A percentile compares a stretch with the other conserved stretches of the same genome.
phyloP scores from a whole-genome alignment of 768 basidiomycete species.

The Phylloporus rhodoxanthus region DNA sequence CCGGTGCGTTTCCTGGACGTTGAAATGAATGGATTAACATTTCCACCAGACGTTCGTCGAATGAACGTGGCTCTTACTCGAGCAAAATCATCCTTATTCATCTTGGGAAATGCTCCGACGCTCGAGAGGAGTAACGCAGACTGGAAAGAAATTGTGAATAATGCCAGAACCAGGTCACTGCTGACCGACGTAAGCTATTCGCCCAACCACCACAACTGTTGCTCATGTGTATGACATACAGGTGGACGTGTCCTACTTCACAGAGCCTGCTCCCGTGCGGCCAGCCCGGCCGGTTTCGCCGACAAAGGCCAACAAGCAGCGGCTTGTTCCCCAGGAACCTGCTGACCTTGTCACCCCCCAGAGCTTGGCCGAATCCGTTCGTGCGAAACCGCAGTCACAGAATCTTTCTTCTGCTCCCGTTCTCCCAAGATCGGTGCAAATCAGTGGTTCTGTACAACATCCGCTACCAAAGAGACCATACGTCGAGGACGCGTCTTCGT shows the following conservation, averaged over 20 bases:
- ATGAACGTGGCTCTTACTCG: slow-evolving; percentile 99
- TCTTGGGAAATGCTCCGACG: slow-evolving; percentile 86
- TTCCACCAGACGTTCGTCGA: slow-evolving; percentile 59
- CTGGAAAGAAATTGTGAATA: slow-evolving; percentile 73
- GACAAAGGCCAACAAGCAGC: slow-evolving; percentile 20
- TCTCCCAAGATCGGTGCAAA: background rate
- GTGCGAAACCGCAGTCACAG: slow-evolving; percentile 20
- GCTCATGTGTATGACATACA: slow-evolving; percentile 7
- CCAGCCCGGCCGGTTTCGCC: slow-evolving; percentile 18
- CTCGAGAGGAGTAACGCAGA: slow-evolving; percentile 77
- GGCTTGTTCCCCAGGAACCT: slow-evolving; percentile 22
- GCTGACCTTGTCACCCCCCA: slow-evolving; percentile 36
- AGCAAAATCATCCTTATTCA: slow-evolving; percentile 88
- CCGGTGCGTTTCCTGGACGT: slow-evolving; percentile 41
- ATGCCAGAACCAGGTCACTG: slow-evolving; percentile 62
- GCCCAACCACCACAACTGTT: background rate
- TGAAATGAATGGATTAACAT: slow-evolving; percentile 2
- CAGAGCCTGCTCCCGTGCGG: slow-evolving; percentile 18
- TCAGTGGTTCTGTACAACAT: slow-evolving; percentile 8
- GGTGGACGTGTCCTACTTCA: slow-evolving; percentile 37
- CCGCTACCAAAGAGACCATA: slow-evolving; percentile 18
- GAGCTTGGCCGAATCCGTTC: slow-evolving; percentile 28
- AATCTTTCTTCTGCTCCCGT: slow-evolving; percentile 1
- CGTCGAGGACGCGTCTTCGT: slow-evolving; percentile 14
- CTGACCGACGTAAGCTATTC: slow-evolving; percentile 51